Conservation (phyloP, 306 rosid species). For the Castanea mollissima region DNA sequence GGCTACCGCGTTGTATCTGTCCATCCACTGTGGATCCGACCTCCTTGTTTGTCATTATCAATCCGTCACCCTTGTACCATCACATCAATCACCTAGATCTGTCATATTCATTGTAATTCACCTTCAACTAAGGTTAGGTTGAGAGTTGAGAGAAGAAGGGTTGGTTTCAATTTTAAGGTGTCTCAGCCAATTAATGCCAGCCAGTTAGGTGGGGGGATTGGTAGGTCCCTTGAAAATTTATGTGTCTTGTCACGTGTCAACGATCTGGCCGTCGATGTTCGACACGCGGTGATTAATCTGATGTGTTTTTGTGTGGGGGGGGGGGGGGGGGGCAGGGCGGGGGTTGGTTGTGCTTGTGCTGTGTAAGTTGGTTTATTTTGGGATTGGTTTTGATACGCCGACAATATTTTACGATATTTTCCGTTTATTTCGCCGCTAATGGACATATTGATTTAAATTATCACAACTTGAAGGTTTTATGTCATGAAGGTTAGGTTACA, state of each 20-base stretch:
- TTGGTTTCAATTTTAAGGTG: not conserved
- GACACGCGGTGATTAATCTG: not conserved
- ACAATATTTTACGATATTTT: slow-evolving; percentile 63
- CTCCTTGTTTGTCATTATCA: no score
- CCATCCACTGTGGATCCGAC: no score
- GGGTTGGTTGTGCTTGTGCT: not conserved
- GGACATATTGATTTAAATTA: not conserved
- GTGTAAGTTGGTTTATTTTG: not conserved
- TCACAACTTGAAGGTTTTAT: no score
- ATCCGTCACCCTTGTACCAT: no score
- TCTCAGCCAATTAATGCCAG: slow-evolving; percentile 50
- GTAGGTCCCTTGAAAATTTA: slow-evolving; percentile 29
- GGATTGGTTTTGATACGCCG: slow-evolving; percentile 32
- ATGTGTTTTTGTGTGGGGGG: no score
- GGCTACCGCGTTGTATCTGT: no score
- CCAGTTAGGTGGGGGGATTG: slow-evolving; percentile 20
- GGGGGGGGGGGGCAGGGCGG: no score
- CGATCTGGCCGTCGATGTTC: not conserved
- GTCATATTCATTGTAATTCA: no score
- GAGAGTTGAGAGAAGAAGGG: not conserved
- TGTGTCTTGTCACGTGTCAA: slow-evolving; percentile 20
- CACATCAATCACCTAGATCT: no score
- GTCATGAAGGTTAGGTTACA: no score
- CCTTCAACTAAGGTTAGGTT: no score
- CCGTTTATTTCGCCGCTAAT: not conserved